Percentiles rank a stretch among this genome's conserved stretches.
Conservation (phyloP, 306 rosid species). For the Prinsepia uniflora region DNA sequence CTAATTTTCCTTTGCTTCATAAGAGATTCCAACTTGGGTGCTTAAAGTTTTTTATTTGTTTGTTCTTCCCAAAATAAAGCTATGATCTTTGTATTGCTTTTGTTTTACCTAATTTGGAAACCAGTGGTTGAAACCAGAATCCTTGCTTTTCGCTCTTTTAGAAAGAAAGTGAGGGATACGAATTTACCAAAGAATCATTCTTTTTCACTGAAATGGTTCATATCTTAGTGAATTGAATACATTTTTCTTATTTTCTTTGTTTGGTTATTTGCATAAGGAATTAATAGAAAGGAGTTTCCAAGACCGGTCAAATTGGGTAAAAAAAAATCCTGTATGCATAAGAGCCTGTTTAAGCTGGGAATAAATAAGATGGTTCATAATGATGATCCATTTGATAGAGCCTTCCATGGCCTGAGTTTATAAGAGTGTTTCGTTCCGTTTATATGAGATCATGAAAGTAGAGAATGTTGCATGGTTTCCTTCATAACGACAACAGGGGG, state of each 20-base stretch:
- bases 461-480: not conserved
- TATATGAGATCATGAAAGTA: not conserved
- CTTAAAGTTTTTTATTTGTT: constrained; percentile 11
- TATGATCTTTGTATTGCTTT: not conserved
- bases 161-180: not conserved
- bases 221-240: not conserved
- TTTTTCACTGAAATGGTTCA: not conserved
- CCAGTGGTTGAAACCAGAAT: not conserved
- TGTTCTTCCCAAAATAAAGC: not conserved
- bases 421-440: not conserved
- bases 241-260: not conserved
- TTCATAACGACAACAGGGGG: not conserved
- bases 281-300: not conserved
- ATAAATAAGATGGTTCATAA: not conserved
- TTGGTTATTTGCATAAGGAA: not conserved
- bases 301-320: not conserved
- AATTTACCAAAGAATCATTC: not conserved
- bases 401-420: not conserved
- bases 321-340: not conserved
- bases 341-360: not conserved
- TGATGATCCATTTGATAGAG: not conserved
- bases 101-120: constrained; percentile 8
- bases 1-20: not conserved
- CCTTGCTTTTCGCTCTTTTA: not conserved
- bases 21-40: not conserved